These are phyloP conservation scores for Euphorbia tirucalli DNA, from an alignment of 345 rosid species.

Conservation along the genomic window DNA sequence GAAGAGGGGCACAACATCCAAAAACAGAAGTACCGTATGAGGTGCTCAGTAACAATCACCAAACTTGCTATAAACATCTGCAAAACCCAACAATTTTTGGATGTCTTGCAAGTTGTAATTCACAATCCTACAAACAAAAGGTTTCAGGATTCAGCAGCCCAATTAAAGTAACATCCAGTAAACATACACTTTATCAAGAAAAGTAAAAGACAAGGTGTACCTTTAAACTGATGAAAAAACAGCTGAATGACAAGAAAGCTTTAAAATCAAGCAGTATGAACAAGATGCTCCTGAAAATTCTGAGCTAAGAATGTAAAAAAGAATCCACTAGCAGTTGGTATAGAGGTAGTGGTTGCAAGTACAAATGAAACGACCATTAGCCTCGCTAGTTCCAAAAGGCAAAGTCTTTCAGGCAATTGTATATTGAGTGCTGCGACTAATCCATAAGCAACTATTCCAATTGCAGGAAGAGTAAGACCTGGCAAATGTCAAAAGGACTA, in stretches of 20 bases:
- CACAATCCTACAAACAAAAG: constrained; percentile 48
- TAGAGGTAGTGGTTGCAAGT: constrained; percentile 62
- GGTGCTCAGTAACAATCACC: constrained; percentile 60
- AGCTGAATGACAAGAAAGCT: constrained; percentile 66
- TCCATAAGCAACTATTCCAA: constrained; percentile 81
- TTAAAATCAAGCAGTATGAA: constrained; percentile 63
- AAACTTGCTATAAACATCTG: constrained; percentile 63
- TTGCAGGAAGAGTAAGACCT: constrained; percentile 80
- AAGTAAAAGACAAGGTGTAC: constrained; percentile 31
- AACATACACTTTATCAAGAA: neutral
- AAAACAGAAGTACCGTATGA: constrained; percentile 59
- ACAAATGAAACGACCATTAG: constrained; percentile 55
- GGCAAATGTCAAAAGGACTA: constrained; percentile 28
- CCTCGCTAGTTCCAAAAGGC: constrained; percentile 53
- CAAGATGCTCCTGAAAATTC: constrained; percentile 68
- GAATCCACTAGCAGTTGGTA: constrained; percentile 90
- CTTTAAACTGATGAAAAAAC: constrained; percentile 73
- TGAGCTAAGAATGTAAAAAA: constrained; percentile 69
- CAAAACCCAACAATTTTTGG: constrained; percentile 55
- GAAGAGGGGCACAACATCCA: neutral
- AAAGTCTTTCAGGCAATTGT: constrained; percentile 44
- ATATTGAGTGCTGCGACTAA: constrained; percentile 53
- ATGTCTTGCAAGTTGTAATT: constrained; percentile 64
- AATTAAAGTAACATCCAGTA: neutral
- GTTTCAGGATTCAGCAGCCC: neutral